Conservation (phyloP, 768 basidiomycete genomes). For the Serendipita sp. region DNA sequence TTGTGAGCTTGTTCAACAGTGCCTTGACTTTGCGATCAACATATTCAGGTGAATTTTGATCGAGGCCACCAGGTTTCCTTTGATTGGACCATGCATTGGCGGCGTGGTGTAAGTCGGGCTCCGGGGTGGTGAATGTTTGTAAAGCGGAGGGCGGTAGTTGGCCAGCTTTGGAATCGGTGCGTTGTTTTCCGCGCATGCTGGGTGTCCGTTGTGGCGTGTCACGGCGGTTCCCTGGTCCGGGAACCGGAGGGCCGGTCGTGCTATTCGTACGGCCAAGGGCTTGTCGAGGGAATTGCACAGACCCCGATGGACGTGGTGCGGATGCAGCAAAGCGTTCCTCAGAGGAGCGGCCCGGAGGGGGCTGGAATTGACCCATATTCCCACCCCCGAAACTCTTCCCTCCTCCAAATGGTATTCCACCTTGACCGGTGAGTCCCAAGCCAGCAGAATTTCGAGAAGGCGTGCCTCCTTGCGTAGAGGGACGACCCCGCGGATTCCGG, state of each 20-base stretch:
- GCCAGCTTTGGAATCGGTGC: slow-evolving; percentile 31
- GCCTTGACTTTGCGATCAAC: slow-evolving; percentile 88
- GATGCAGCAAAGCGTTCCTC: slow-evolving; percentile 13
- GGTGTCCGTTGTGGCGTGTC: slow-evolving; percentile 41
- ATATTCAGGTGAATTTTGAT: slow-evolving; percentile 59
- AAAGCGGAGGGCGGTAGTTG: slow-evolving; percentile 9
- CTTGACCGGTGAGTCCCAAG: slow-evolving; percentile 29
- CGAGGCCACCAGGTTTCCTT: slow-evolving; percentile 22
- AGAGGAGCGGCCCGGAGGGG: slow-evolving; percentile 9
- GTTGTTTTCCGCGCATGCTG: slow-evolving; percentile 71
- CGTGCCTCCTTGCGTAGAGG: background rate
- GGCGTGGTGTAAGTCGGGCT: background rate
- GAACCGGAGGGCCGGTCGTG: background rate
- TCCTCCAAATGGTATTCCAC: slow-evolving; percentile 28
- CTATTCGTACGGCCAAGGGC: background rate
- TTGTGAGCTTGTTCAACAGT: slow-evolving; percentile 87
- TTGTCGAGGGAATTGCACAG: background rate
- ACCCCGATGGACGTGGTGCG: slow-evolving; percentile 10
- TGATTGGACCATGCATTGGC: slow-evolving; percentile 13
- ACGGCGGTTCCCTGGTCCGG: slow-evolving; percentile 25
- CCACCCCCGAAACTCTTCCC: slow-evolving; percentile 18
- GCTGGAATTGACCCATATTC: slow-evolving; percentile 15
- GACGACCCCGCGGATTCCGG: slow-evolving; percentile 37
- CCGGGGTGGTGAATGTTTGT: background rate
- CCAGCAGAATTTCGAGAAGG: slow-evolving; percentile 33